Percentiles rank a stretch among this genome's conserved stretches.
Evolutionary conservation across 139 green algal genomes (phyloP).

Genomic region (Dunaliella primolecta): DNA sequence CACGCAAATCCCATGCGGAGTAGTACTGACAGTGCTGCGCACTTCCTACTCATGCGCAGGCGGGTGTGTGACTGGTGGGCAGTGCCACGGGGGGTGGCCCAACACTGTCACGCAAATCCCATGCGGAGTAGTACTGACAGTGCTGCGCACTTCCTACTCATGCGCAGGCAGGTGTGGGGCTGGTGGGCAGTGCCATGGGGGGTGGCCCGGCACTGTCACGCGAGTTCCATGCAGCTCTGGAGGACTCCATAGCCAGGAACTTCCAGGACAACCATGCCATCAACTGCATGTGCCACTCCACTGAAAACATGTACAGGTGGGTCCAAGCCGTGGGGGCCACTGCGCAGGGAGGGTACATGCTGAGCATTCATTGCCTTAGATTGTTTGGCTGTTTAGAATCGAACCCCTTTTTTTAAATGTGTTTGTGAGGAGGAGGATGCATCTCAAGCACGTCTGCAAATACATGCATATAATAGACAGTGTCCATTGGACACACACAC

Average conservation of each 20-base stretch:
- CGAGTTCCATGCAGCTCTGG: constrained; percentile 69
- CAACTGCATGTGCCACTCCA: constrained; percentile 99
- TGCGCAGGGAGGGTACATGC: too few relatives aligned
- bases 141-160: too few relatives aligned
- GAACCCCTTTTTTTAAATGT: too few relatives aligned
- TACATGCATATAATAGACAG: too few relatives aligned
- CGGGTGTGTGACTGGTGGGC: constrained; percentile 53
- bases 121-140: constrained; percentile 79
- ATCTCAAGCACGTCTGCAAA: too few relatives aligned
- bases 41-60: too few relatives aligned
- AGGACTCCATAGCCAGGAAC: constrained; percentile 71
- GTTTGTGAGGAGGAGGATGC: too few relatives aligned
- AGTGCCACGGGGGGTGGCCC: constrained; percentile 16
- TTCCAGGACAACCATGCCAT: constrained; percentile 91
- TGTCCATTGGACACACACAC: neutral
- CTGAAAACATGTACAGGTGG: constrained; percentile 87
- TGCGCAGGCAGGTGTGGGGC: constrained; percentile 51
- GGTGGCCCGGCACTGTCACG: constrained; percentile 15
- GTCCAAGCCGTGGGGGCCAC: neutral
- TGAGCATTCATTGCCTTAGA: neutral
- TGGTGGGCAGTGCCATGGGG: constrained; percentile 43
- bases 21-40: too few relatives aligned
- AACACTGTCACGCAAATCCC: constrained; percentile 37
- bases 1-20: constrained; percentile 55
- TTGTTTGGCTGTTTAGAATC: too few relatives aligned